Evolutionary conservation across 768 basidiomycete species (phyloP), one percentile per base, ranked within the genome.

Genomic region (Suillus bovinus): DNA sequence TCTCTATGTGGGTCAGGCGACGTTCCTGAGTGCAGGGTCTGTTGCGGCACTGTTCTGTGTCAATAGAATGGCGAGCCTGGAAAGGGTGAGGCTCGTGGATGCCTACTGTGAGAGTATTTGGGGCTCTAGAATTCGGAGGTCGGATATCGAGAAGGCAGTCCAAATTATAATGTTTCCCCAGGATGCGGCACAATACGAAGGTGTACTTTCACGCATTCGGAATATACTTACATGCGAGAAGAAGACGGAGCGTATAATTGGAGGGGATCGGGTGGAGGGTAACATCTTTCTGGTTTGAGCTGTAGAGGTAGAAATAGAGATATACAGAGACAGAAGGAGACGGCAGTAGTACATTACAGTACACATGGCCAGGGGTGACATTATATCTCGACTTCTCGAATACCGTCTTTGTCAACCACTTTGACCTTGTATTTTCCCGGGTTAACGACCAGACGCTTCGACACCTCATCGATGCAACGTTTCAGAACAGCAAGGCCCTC

Each of bases 401-500:
- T 81, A 57, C 96, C 96, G 71, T 96, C 90, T 77, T 89, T 94
- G 78, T 97, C 94, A 36, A 97, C 93, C 14, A 97, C 80, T 73
- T 94, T 94, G 67, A 96, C 88, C 74, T 89, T 93, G 80, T 93
- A 96, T 68, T 80, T 87, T 47, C 86, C 89, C 1, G 91, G 87
- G 64, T 86, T 85, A 62, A 96, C 87, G 58, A 92, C 86, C 65
- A 94, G 72, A 59, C 94, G 85, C 79, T 92, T 91, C 42, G 93
- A 76, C 2, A 96, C 91, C 77, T 99, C 94, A 64, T 89, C 81
- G 63, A 99, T 87, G 75, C 96, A 98, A 66, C 94, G 88, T 71
- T 82, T 87, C 62, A 99, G 79, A 4, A 90, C 86, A 1, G 83
- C 92, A 27, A 98, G 77, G 4, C 94, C 97, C 68, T 96, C 93